Conservation (phyloP, 2,329 filamentous ascomycete species). For the Leptoxyphium fumago region DNA sequence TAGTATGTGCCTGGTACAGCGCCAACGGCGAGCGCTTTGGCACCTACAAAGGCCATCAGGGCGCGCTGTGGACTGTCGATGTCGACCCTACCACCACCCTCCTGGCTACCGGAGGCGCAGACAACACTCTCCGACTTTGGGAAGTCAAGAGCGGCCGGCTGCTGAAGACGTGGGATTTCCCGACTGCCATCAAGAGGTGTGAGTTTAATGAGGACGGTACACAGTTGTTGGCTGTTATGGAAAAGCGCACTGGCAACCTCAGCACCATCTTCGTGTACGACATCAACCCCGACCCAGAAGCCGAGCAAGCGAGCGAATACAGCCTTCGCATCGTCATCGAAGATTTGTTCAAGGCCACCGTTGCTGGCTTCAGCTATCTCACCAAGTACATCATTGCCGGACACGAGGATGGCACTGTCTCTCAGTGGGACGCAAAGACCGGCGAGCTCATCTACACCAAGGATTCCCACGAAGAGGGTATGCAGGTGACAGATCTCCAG, state of each 20-base stretch:
- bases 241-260: conserved; percentile 95
- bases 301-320: conserved; percentile 73
- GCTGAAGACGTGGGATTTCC: conserved; percentile 96
- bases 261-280: conserved; percentile 89
- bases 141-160: conserved; percentile 84
- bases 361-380: conserved; percentile 91
- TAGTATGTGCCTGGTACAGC: conserved; percentile 92
- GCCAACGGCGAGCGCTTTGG: conserved; percentile 97
- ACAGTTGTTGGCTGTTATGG: conserved; percentile 82
- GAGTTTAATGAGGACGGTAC: conserved; percentile 93
- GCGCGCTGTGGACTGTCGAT: conserved; percentile 97
- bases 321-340: conserved; percentile 75
- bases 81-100: conserved; percentile 84
- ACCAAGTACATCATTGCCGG: conserved; percentile 94
- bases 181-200: conserved; percentile 91
- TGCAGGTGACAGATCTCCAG: conserved; percentile 80
- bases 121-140: conserved; percentile 97
- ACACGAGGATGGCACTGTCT: conserved; percentile 90
- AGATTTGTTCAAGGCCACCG: conserved; percentile 87
- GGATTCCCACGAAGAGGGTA: conserved; percentile 72
- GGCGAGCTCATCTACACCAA: conserved; percentile 71
- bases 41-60: conserved; percentile 92
- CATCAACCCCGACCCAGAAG: conserved; percentile 69
- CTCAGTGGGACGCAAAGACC: conserved; percentile 80
- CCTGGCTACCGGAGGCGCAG: conserved; percentile 87